phyloP scores from a whole-genome alignment of 2,329 filamentous ascomycete species.

The Aspergillus latus region DNA sequence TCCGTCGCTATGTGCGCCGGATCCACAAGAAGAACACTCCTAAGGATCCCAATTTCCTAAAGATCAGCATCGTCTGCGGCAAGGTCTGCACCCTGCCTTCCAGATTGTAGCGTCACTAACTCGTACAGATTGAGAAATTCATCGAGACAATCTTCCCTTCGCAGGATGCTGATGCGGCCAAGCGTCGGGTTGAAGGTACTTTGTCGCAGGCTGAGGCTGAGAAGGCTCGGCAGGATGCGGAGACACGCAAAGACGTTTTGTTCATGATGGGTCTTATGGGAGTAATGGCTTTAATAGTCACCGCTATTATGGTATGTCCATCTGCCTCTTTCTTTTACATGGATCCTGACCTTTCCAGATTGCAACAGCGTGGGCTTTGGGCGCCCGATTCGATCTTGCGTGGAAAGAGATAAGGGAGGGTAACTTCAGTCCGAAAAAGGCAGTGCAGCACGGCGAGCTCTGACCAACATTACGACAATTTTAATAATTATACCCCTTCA shows the following conservation, averaged over 20 bases:
- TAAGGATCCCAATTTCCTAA: slow-evolving; percentile 84
- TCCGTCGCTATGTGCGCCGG: slow-evolving; percentile 71
- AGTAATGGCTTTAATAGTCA: slow-evolving; percentile 70
- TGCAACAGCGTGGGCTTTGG: slow-evolving; percentile 72
- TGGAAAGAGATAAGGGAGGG: slow-evolving; percentile 55
- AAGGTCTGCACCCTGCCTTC: slow-evolving; percentile 58
- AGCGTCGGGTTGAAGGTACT: slow-evolving; percentile 50
- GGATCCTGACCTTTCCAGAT: slow-evolving; percentile 54
- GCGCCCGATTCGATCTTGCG: slow-evolving; percentile 77
- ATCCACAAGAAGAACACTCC: slow-evolving; percentile 96
- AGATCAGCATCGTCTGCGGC: slow-evolving; percentile 86
- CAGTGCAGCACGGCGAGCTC: slow-evolving; percentile 43
- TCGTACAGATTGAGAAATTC: slow-evolving; percentile 78
- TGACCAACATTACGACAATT: slow-evolving; percentile 22
- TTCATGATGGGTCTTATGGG: slow-evolving; percentile 70
- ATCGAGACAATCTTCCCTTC: slow-evolving; percentile 90
- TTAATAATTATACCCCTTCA: slow-evolving; percentile 27
- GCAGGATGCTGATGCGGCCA: slow-evolving; percentile 66
- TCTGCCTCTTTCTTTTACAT: neutral
- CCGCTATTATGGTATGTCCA: slow-evolving; percentile 72
- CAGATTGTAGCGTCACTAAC: slow-evolving; percentile 11
- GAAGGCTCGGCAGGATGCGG: slow-evolving; percentile 49
- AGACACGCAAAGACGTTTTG: slow-evolving; percentile 55
- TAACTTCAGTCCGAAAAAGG: slow-evolving; percentile 45
- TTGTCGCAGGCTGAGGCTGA: slow-evolving; percentile 59